Percentiles rank a stretch among this genome's conserved stretches.
phyloP scores from a whole-genome alignment of 352 stramenopile species.

The Lagenidium giganteum region DNA sequence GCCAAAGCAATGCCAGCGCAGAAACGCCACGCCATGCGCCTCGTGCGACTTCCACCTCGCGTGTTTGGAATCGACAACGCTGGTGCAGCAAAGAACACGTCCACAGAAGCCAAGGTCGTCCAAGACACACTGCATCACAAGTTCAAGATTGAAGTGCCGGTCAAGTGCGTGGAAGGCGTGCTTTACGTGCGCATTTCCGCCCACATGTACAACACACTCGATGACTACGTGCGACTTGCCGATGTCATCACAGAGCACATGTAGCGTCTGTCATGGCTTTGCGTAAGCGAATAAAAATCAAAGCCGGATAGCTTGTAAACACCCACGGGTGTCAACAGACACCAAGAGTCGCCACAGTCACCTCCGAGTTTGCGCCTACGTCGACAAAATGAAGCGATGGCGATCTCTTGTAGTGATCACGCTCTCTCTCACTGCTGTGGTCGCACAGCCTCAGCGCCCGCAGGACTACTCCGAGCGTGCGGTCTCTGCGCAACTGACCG shows the following conservation, averaged over 20 bases:
- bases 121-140: constrained; percentile 85
- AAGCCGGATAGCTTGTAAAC: too few species aligned
- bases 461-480: too few species aligned
- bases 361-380: too few species aligned
- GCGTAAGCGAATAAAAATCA: too few species aligned
- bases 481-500: too few species aligned
- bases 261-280: background rate
- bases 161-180: constrained; percentile 87
- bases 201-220: constrained; percentile 90
- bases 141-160: constrained; percentile 87
- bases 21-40: constrained; percentile 73
- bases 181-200: constrained; percentile 89
- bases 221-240: constrained; percentile 79
- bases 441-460: too few species aligned
- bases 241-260: constrained; percentile 1
- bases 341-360: too few species aligned
- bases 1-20: constrained; percentile 33
- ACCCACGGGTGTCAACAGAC: too few species aligned
- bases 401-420: too few species aligned
- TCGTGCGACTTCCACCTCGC: constrained; percentile 57
- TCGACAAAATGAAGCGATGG: too few species aligned
- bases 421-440: too few species aligned
- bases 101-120: constrained; percentile 85
- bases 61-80: constrained; percentile 43
- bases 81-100: constrained; percentile 38